Base-by-base conservation (phyloP, 1,284 basidiomycete genomes). In the Ceratobasidium sp. region DNA sequence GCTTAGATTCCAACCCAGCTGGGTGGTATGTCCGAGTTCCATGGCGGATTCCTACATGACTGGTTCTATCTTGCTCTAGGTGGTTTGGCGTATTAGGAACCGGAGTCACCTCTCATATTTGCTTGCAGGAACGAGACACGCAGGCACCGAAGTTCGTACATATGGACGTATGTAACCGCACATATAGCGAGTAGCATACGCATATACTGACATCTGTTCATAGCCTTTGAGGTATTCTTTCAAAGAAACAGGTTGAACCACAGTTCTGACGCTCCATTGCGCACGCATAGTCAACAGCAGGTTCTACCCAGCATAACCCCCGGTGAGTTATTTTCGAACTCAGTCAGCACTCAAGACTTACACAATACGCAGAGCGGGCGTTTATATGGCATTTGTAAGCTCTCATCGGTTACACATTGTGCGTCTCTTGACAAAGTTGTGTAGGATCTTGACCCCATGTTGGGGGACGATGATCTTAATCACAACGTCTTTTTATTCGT, bases 381-480 rank as follows among this genome's bases (percentile, higher is more conserved):
- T 30, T 30, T 30, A 30, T 30, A 30, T 62, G 59, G 59, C 59
- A 41, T 62, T 62, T 30, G 59, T 62, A 30, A 62, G 59, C 35
- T 33, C 20, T 35, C 8, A 18, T 20, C 20, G 12, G 16, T 30
- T 30, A 30, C 27, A 10, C 14, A 20, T 33, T 8, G 18, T 12
- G 20, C 6, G 30, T 41, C 27, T 30, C 35, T n/a, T 69, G 69
- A 35, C 68, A 69, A 50, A 46, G 50, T 23, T 35, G 33, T n/a
- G 54, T n/a, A 66, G 54, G 30, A 65, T 64, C 44, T 27, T 46
- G 75, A 67, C 48, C 66, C 77, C 23, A 6, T 54, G n/a, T 50
- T 70, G 46, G 60, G 59, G 46, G 57, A 16, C n/a, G 27, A 23
- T n/a, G 27, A 33, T 35, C 8, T 30, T 8, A 62, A 62, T 35